Base-by-base conservation (phyloP, 495 filamentous ascomycete species). In the Tuber microsphaerosporum region DNA sequence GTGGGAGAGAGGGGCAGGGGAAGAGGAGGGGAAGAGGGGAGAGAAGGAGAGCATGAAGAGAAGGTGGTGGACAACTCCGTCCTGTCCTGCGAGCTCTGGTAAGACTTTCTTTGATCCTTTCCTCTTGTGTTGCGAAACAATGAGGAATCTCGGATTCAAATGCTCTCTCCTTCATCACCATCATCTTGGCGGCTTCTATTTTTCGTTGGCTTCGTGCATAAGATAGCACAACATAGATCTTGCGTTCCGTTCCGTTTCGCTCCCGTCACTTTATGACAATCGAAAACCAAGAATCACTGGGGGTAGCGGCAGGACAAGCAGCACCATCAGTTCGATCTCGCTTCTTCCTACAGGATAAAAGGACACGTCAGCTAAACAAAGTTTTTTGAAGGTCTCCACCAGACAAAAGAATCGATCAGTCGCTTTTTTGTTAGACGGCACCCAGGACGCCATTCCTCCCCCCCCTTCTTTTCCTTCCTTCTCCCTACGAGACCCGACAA, bases 141-240 rank as follows among this genome's bases (percentile, higher is more conserved):
- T 34, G 56, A 65, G 51, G 51, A 61, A 10, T 26, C 51, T 26
- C n/a, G n/a, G 10, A 26, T 61, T 61, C 51, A 61, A 61, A 65
- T 65, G 56, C 56, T 65, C 56, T 34, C 56, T 19, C 56, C 56
- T 34, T 31, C 56, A 65, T 19, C 26, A 19, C 26, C 56, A 65
- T 31, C 56, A 65, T 14, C 56, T 14, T 34, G 12, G 4, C 56
- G 56, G 26, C 34, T 34, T 65, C 34, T 65, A 31, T 65, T 34
- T 34, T 65, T 65, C 56, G 56, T n/a, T 65, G 14, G 26, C 56
- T 5, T 65, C 56, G 56, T 65, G 56, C 56, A 65, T 65, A 65
- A 65, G 56, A 65, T 65, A 65, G 56, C 56, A 65, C 56, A 65
- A 10, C 26, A 65, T 65, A 65, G 56, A 65, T 65, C 56, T 65